Percentiles rank a stretch among this genome's conserved stretches.
These are phyloP conservation scores for Apiotrichum domesticum DNA, from an alignment of 1,284 basidiomycete species.

Conservation along the genomic window DNA sequence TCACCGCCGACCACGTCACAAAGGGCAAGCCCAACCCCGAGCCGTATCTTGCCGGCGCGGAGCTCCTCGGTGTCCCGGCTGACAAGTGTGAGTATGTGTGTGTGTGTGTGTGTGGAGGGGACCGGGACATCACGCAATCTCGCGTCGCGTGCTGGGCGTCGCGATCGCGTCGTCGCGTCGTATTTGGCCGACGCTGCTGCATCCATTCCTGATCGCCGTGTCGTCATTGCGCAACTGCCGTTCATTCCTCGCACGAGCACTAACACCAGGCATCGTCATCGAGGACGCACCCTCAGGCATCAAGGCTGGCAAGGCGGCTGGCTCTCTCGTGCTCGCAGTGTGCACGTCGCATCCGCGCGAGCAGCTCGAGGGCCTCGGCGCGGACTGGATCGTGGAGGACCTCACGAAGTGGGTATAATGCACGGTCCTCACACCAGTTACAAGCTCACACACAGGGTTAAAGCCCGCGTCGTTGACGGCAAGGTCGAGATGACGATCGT, in stretches of 20 bases:
- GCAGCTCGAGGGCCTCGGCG: conserved; percentile 52
- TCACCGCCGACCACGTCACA: conserved; percentile 67
- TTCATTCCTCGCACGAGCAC: background rate
- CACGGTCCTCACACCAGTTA: no score
- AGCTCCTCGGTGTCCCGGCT: conserved; percentile 29
- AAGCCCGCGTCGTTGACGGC: conserved; percentile 19
- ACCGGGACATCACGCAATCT: background rate
- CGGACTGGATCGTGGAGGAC: conserved; percentile 47
- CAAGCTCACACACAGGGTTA: conserved; percentile 11
- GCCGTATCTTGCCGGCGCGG: conserved; percentile 56
- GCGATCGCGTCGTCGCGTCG: background rate
- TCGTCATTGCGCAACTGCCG: background rate
- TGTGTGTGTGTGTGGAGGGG: background rate
- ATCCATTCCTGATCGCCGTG: background rate
- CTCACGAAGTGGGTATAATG: conserved; percentile 26
- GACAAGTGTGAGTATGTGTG: conserved; percentile 30
- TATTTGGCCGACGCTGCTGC: background rate
- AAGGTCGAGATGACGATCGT: conserved; percentile 20
- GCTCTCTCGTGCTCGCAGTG: conserved; percentile 65
- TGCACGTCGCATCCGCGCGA: conserved; percentile 69
- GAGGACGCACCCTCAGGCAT: conserved; percentile 80
- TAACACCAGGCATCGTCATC: conserved; percentile 59
- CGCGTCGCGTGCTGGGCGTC: background rate
- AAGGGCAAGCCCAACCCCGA: conserved; percentile 75
- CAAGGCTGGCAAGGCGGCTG: conserved; percentile 65